Evolutionary conservation across 2,329 filamentous ascomycete species (phyloP), one percentile per base, ranked within the genome.

Genomic region (Trichophyton schoenleinii): DNA sequence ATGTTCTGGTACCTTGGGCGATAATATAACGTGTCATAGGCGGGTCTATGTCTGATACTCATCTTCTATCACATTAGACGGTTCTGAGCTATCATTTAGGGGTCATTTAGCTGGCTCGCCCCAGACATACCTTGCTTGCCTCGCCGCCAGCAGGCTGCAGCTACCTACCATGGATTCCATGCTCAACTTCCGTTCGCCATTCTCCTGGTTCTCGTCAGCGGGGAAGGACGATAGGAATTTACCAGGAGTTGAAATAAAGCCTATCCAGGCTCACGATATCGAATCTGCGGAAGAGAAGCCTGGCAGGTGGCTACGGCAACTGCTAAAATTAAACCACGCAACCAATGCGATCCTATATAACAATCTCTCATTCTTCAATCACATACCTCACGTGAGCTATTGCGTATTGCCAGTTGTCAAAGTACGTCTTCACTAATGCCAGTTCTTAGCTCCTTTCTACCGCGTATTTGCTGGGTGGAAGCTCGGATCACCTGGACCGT

Each of bases 311-410:
- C 80, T 99, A 64, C 96, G 95, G 77, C 91, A 97, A 74, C 79
- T 99, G 13, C 74, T 99, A 63, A 89, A 88, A 73, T 87, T 91
- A 59, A 97, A 97, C 72, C 94, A 99, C 76, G 86, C 87, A 66
- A 96, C 94, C 71, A 83, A 95, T 74, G 84, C 90, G 36, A 86
- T 97, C 66, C 76, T 96, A 60, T 94, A 88, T 72, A 84, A 91
- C 71, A 72, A 87, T 60, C 77, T 87, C 3, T 78, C 82, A 64
- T 94, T 86, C 68, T 84, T 94, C 76, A 97, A 97, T 70, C 88
- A 95, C 74, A 79, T 87, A 67, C 81, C 89, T 44, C 91, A 96
- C 74, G 81, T 84, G 74, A 63, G 79, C 69, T 28, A 28, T 25
- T 20, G 34, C 18, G 36, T 13, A 20, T 49, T 48, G 20, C 53